Conservation (phyloP, 768 basidiomycete genomes). For the Phlegmacium glaucopus region DNA sequence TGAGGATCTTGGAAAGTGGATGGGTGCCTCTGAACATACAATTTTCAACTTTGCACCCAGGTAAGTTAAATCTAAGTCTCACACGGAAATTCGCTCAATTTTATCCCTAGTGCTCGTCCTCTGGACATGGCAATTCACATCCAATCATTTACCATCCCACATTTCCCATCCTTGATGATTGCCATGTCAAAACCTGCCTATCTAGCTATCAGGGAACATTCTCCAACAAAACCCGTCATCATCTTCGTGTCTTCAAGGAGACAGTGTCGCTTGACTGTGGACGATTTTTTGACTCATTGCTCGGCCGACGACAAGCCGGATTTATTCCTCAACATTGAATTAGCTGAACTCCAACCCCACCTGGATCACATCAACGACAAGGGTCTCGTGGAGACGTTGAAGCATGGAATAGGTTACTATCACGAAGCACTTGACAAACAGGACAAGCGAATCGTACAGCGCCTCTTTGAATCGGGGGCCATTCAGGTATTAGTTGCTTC, state of each 20-base stretch:
- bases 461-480: conserved; percentile 89
- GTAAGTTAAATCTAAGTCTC: conserved; percentile 30
- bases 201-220: conserved; percentile 85
- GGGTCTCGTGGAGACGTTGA: conserved; percentile 73
- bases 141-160: conserved; percentile 94
- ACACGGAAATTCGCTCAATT: conserved; percentile 3
- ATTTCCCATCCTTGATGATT: conserved; percentile 98
- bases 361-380: conserved; percentile 80
- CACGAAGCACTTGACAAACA: conserved; percentile 91
- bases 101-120: conserved; percentile 73
- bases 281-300: conserved; percentile 87
- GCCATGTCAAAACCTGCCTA: conserved; percentile 99
- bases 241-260: conserved; percentile 91
- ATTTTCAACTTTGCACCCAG: conserved; percentile 98
- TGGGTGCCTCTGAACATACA: conserved; percentile 88
- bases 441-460: conserved; percentile 92
- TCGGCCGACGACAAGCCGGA: conserved; percentile 81
- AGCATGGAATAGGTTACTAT: conserved; percentile 91
- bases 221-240: conserved; percentile 82
- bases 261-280: conserved; percentile 91
- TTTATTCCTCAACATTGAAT: conserved; percentile 87
- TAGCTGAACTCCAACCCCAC: conserved; percentile 80
- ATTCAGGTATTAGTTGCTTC: conserved; percentile 94
- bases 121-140: conserved; percentile 96
- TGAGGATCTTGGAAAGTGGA: conserved; percentile 95